A percentile compares a stretch with the other conserved stretches of the same genome.
Evolutionary conservation across 805 yeast genomes (phyloP).

Genomic region (Kurtzmaniella fragi): DNA sequence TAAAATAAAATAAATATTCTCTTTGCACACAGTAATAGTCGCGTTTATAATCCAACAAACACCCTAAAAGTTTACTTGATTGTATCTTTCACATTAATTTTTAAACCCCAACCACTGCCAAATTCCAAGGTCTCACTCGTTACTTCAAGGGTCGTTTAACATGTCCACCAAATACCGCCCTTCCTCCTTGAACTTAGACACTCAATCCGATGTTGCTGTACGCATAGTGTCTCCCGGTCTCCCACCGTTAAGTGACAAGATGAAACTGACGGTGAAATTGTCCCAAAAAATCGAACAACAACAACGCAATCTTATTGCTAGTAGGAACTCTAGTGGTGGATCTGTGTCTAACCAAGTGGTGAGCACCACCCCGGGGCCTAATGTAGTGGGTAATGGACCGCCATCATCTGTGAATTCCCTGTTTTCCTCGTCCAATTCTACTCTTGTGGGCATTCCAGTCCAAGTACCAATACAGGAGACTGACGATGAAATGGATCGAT

Average conservation of each 20-base stretch:
- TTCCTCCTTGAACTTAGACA: constrained; percentile 11
- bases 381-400: background rate
- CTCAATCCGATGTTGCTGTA: constrained; percentile 22
- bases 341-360: background rate
- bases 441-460: background rate
- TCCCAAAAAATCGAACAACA: constrained; percentile 30
- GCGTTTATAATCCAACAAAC: too few relatives aligned
- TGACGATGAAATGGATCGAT: constrained; percentile 7
- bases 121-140: constrained; percentile 1
- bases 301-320: constrained; percentile 26
- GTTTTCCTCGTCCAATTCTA: constrained; percentile 1
- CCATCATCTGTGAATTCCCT: constrained; percentile 2
- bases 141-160: background rate
- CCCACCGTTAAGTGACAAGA: constrained; percentile 24
- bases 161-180: constrained; percentile 15
- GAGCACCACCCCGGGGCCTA: background rate
- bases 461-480: background rate
- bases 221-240: constrained; percentile 32
- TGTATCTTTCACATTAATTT: background rate
- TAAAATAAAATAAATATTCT: too few relatives aligned
- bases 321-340: constrained; percentile 11
- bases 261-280: constrained; percentile 26
- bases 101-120: constrained; percentile 1
- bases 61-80: background rate
- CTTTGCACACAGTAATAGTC: too few relatives aligned